Conservation (phyloP, 106 monocot genomes). For the Chionographis japonica region DNA sequence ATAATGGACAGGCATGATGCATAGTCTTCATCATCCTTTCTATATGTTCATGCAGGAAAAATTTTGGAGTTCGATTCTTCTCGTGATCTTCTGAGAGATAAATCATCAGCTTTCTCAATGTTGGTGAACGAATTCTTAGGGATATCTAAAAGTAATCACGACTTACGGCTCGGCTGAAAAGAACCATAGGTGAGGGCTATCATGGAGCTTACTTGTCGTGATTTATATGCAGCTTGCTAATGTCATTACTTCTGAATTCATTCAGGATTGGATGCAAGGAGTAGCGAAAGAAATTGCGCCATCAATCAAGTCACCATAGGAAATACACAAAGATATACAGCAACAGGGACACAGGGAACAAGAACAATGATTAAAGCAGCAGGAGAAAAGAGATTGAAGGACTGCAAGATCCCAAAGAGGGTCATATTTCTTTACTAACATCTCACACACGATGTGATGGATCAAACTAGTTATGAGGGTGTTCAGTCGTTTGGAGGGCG, state of each 20-base stretch:
- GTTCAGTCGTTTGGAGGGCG: too few species aligned
- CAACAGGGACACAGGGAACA: neutral
- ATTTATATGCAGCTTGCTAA: conserved; percentile 1
- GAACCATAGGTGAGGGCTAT: neutral
- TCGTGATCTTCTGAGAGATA: conserved; percentile 36
- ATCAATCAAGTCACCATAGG: neutral
- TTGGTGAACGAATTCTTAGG: conserved; percentile 55
- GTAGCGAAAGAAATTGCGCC: too few species aligned
- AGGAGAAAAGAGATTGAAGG: neutral
- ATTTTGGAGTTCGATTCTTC: conserved; percentile 71
- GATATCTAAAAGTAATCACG: conserved; percentile 29
- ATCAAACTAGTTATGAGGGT: too few species aligned
- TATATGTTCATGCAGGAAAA: conserved; percentile 42
- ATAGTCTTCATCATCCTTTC: neutral
- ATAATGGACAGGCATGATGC: too few species aligned
- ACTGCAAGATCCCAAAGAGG: too few species aligned
- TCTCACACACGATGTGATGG: too few species aligned
- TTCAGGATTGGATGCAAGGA: neutral
- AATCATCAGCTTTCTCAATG: conserved; percentile 65
- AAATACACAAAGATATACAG: neutral
- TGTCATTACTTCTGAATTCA: neutral
- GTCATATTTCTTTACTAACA: too few species aligned
- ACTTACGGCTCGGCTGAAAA: conserved; percentile 10
- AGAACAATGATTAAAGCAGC: neutral
- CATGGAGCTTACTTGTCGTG: too few species aligned